phyloP scores from a whole-genome alignment of 148 eudicot species.

The Amaranthus cruentus region DNA sequence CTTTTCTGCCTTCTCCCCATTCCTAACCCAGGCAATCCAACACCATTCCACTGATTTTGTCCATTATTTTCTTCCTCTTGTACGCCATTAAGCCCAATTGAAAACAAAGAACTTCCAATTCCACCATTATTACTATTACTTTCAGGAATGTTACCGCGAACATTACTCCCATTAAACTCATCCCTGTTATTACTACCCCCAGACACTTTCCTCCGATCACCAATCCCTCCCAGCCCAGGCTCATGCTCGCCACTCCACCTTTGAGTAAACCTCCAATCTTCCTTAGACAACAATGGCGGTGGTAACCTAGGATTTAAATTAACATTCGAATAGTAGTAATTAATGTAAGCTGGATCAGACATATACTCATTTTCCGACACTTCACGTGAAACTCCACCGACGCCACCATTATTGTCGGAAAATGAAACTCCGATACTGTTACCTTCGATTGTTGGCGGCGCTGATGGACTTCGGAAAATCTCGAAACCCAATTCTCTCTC shows the following conservation, averaged over 20 bases:
- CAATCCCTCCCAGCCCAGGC: slow-evolving; percentile 48
- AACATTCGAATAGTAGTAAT: slow-evolving; percentile 54
- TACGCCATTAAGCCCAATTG: slow-evolving; percentile 23
- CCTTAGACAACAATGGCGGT: slow-evolving; percentile 59
- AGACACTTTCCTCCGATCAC: slow-evolving; percentile 47
- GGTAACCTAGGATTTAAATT: slow-evolving; percentile 62
- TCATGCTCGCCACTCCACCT: slow-evolving; percentile 34
- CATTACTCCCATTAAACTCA: slow-evolving; percentile 9
- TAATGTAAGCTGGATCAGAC: slow-evolving; percentile 60
- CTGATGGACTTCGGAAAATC: slow-evolving; percentile 64
- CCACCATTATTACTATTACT: background rate
- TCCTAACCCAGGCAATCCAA: slow-evolving; percentile 77
- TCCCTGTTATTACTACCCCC: slow-evolving; percentile 7
- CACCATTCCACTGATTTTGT: slow-evolving; percentile 58
- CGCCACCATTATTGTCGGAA: slow-evolving; percentile 14
- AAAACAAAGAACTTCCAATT: slow-evolving; percentile 23
- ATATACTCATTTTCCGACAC: slow-evolving; percentile 49
- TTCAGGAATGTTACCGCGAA: background rate
- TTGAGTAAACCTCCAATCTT: slow-evolving; percentile 62
- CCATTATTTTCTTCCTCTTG: slow-evolving; percentile 30
- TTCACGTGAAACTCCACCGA: slow-evolving; percentile 16
- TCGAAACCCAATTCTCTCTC: slow-evolving; percentile 42
- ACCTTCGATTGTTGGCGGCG: slow-evolving; percentile 75
- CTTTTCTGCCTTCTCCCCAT: slow-evolving; percentile 69
- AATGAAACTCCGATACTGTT: slow-evolving; percentile 44